Evolutionary conservation across 352 stramenopile species (phyloP), one percentile per base, ranked within the genome.

Genomic region (Pelagophyceae sp.): DNA sequence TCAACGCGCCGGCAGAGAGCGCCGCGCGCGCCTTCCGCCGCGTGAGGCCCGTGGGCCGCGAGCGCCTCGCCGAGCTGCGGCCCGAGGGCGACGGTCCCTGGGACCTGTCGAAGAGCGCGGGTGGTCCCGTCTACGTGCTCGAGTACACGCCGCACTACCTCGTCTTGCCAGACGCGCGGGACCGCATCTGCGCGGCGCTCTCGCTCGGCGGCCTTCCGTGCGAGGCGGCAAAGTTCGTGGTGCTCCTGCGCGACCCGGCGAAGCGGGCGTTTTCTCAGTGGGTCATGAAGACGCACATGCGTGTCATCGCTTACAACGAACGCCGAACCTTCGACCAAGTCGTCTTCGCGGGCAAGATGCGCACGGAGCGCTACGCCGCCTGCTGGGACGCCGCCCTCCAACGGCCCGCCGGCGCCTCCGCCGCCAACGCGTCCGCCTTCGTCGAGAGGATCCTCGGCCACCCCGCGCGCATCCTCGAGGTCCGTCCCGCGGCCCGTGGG

Each of bases 231-330:
- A 74, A 58, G 67, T 74, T 58, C 67, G n/a, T 58, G 15, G 33
- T 37, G 35, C 51, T 74, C 35, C 67, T 74, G 19, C 67, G 67
- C 1, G 67, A 74, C 38, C 67, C 67, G 20, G 67, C 67, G 20
- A 74, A 58, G 67, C 19, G 67, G 11, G 67, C 67, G 2, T 58
- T 74, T 37, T 37, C 20, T n/a, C 67, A 74, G 67, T 74, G n/a
- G 15, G 38, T 74, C 67, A 74, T 74, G 67, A 74, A 74, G 67
- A 58, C 37, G 15, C 67, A 74, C 67, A 74, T 74, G 67, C 67
- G 67, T 23, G 37, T 74, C 33, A 0, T 37, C 17, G 17, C 29
- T 0, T 74, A 74, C 29, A 74, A 74, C 38, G 67, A 74, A 33
- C 33, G 27, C 6, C 19, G 67, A 2, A 35, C 67, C 27, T 74